Evolutionary conservation across 768 basidiomycete species (phyloP), one percentile per base, ranked within the genome.

Genomic region (Phanerochaete carnosa): DNA sequence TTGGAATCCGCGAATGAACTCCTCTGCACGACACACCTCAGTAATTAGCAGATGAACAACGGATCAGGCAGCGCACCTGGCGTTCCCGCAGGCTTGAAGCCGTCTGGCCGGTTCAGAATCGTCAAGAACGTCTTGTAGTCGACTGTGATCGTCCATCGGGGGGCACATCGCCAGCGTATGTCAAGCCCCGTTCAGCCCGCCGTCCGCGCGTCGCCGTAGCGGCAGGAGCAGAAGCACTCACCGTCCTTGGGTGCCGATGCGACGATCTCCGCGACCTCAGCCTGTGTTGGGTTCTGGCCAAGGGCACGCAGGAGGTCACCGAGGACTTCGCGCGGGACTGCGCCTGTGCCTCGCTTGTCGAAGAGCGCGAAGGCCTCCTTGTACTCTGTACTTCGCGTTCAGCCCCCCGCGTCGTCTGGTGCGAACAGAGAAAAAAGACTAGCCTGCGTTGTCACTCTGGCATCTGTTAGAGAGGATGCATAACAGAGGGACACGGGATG

Each of bases 211-310:
- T 9, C 29, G 58, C 33, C 12, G 15, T 2, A 16, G 6, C 12
- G 13, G 22, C 46, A 22, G n/a, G n/a, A 51, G 49, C 15, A 29
- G 28, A n/a, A 5, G 39, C 45, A 75, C 79, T 66, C 65, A 92
- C 93, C 90, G 59, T 95, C 91, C 60, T 86, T 78, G 16, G 92
- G 92, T 2, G 92, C 87, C 15, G 76, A 72, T 4, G 79, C 76
- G 29, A 91, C 83, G 64, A 98, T 86, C 22, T 94, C 90, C 9
- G 85, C 83, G 3, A 98, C 95, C 74, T 99, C 95, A n/a, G 91
- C 88, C 73, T 98, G 97, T 0, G 96, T 98, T n/a, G 97, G 97
- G 73, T 99, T 99, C 78, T 98, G 97, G 2, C 97, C 97, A 2
- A 99, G 79, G 0, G 94, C 94, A 46, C 97, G 85, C 16, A 99